These are phyloP conservation scores for Diaporthe citriasiana DNA, from an alignment of 2,329 filamentous ascomycete genomes.

Conservation along the genomic window DNA sequence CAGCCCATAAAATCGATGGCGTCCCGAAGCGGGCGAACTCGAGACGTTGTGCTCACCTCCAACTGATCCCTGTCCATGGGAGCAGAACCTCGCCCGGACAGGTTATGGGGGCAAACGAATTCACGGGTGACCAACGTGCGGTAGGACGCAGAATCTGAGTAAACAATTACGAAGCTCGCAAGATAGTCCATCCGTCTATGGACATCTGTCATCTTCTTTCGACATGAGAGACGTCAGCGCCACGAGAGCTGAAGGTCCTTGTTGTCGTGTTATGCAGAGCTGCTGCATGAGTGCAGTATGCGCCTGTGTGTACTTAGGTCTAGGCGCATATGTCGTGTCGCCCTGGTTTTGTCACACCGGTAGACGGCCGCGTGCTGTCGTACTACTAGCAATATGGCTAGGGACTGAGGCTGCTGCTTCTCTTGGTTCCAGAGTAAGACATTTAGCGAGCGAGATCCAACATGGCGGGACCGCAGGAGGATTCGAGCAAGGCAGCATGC, in stretches of 20 bases:
- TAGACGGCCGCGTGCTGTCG: constrained; percentile 16
- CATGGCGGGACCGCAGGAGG: constrained; percentile 31
- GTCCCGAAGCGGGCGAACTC: constrained; percentile 22
- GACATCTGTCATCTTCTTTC: not conserved
- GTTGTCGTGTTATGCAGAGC: constrained; percentile 26
- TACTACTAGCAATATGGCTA: constrained; percentile 12
- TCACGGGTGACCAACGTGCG: not conserved
- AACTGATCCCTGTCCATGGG: constrained; percentile 22
- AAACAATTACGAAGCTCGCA: constrained; percentile 9
- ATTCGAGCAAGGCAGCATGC: constrained; percentile 29
- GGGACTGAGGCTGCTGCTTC: constrained; percentile 10
- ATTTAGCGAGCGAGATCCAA: constrained; percentile 30
- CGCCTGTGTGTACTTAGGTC: not conserved
- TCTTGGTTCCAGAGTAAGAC: constrained; percentile 15
- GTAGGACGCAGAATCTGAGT: constrained; percentile 4
- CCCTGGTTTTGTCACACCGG: constrained; percentile 31
- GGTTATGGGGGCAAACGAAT: not conserved
- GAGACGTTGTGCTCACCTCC: not conserved
- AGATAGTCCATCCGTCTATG: constrained; percentile 10
- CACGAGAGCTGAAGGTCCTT: constrained; percentile 7
- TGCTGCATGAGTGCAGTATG: not conserved
- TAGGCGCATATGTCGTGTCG: constrained; percentile 31
- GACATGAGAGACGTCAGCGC: constrained; percentile 20
- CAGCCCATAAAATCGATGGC: not conserved
- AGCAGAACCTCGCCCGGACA: not conserved